These are phyloP conservation scores for Ballota nigra DNA, from an alignment of 257 asterid species.

Conservation along the genomic window DNA sequence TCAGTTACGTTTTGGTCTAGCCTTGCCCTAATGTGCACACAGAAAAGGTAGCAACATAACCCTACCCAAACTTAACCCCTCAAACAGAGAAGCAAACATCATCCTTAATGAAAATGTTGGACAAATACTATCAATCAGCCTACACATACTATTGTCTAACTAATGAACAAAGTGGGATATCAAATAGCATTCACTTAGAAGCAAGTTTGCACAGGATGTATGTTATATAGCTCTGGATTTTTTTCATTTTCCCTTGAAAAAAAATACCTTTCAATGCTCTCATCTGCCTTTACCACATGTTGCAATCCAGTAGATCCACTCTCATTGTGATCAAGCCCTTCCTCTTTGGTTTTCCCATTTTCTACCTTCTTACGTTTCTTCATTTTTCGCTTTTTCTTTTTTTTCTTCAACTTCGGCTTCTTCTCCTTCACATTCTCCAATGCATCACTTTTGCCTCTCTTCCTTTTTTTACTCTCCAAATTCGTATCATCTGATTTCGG, in stretches of 20 bases:
- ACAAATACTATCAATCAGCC: not conserved
- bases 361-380: slow-evolving; percentile 34
- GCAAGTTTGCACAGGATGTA: not conserved
- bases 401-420: slow-evolving; percentile 33
- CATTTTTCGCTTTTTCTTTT: slow-evolving; percentile 31
- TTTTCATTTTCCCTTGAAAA: not conserved
- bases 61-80: not conserved
- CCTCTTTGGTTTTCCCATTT: slow-evolving; percentile 33
- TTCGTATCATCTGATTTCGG: slow-evolving; percentile 20
- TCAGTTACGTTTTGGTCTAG: not conserved
- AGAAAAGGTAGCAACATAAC: not conserved
- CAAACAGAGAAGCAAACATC: not conserved
- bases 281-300: slow-evolving; percentile 24
- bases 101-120: not conserved
- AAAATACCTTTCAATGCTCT: slow-evolving; percentile 39
- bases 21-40: not conserved
- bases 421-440: slow-evolving; percentile 33
- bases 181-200: not conserved
- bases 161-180: not conserved
- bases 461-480: slow-evolving; percentile 39
- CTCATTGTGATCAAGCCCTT: slow-evolving; percentile 26
- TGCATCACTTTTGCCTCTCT: slow-evolving; percentile 41
- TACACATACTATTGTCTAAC: no score
- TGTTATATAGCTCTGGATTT: not conserved
- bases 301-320: slow-evolving; percentile 26